Evolutionary conservation across 352 stramenopile species (phyloP).

Genomic region (Globisporangium nodosum): DNA sequence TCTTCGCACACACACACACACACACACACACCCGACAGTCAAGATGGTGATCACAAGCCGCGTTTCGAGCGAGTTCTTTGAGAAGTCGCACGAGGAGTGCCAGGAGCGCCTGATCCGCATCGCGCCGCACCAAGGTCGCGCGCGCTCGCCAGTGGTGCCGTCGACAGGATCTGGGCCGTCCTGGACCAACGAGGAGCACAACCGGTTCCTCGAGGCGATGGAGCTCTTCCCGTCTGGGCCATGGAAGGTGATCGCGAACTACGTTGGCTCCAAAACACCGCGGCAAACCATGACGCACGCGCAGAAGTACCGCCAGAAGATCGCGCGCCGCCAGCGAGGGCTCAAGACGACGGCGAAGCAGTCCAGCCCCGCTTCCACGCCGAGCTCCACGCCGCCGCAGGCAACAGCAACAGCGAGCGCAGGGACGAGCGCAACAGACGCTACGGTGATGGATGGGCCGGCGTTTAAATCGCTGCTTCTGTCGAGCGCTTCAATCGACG

Average conservation of each 20-base stretch:
- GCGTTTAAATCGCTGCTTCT: background rate
- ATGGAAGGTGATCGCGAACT: slow-evolving; percentile 22
- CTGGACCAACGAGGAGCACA: slow-evolving; percentile 22
- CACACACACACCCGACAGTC: background rate
- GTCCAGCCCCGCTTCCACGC: background rate
- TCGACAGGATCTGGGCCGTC: slow-evolving; percentile 3
- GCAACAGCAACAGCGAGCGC: background rate
- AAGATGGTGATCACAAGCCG: slow-evolving; percentile 14
- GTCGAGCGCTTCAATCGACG: background rate
- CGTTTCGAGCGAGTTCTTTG: slow-evolving; percentile 16
- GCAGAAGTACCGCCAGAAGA: slow-evolving; percentile 28
- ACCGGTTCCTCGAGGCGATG: slow-evolving; percentile 22
- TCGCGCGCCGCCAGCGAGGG: slow-evolving; percentile 15
- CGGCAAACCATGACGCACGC: slow-evolving; percentile 25
- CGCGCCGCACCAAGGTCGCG: slow-evolving; percentile 11
- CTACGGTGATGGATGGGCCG: background rate
- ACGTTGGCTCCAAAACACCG: slow-evolving; percentile 19
- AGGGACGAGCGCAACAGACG: background rate
- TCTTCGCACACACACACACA: background rate
- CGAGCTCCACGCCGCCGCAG: background rate
- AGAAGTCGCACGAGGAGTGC: slow-evolving; percentile 7
- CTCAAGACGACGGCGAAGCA: slow-evolving; percentile 15
- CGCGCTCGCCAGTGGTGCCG: background rate
- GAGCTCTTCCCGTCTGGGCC: slow-evolving; percentile 20
- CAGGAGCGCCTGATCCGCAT: slow-evolving; percentile 17